phyloP scores from a whole-genome alignment of 73 alveolate genomes.

The Paramecium biaurelia region DNA sequence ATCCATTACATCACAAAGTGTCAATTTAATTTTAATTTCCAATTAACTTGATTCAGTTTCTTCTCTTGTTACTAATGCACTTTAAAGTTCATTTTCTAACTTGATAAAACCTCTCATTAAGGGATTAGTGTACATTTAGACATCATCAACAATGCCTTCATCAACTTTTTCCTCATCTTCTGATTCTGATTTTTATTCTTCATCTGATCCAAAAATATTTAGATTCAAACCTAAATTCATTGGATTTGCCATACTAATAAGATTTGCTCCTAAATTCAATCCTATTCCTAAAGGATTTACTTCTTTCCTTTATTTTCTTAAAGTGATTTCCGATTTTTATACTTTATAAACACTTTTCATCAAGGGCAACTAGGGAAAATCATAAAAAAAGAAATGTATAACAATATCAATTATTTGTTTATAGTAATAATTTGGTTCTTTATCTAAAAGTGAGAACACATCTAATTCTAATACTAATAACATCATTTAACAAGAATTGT shows the following conservation, averaged over 20 bases:
- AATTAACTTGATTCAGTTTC: slow-evolving; percentile 34
- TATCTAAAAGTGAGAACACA: background rate
- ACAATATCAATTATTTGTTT: slow-evolving; percentile 28
- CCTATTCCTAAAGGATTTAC: background rate
- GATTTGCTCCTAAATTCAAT: slow-evolving; percentile 8
- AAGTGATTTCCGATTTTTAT: background rate
- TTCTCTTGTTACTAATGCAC: background rate
- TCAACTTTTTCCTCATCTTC: slow-evolving; percentile 40
- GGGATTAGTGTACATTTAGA: slow-evolving; percentile 45
- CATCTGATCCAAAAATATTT: slow-evolving; percentile 31
- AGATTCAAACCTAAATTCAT: background rate
- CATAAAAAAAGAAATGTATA: slow-evolving; percentile 16
- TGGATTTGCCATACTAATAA: background rate
- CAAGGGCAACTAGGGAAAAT: background rate
- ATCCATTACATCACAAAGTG: slow-evolving; percentile 58
- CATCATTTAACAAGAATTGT: slow-evolving; percentile 20
- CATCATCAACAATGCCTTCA: slow-evolving; percentile 31
- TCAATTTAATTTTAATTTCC: slow-evolving; percentile 54
- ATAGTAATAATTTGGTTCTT: background rate
- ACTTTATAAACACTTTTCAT: background rate
- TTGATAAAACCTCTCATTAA: slow-evolving; percentile 63
- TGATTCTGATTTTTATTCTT: slow-evolving; percentile 27
- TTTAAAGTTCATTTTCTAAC: slow-evolving; percentile 24
- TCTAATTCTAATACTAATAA: background rate
- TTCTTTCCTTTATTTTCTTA: slow-evolving; percentile 1